Base-by-base conservation (phyloP, 2,329 filamentous ascomycete species). In the Colletotrichum eremochloae region DNA sequence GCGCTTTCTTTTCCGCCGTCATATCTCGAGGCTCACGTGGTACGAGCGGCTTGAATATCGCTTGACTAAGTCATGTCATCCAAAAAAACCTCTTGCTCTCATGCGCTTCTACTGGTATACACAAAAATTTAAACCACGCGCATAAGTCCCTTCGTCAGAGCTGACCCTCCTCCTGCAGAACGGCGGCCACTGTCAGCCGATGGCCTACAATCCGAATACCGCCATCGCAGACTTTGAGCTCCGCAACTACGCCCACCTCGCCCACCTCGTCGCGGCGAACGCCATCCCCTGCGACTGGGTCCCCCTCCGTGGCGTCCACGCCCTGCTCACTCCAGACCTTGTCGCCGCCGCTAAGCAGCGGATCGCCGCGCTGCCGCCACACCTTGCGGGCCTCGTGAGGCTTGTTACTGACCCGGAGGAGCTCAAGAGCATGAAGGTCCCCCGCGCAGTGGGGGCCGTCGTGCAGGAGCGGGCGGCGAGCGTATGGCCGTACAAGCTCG, bases 401-500 rank as follows among this genome's bases (percentile, higher is more conserved):
- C 79, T 89, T 20, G 81, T 87, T 52, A 81, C 78, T 0, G 77
- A 80, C 20, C 75, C 79, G 14, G 76, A 77, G 40, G 80, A 81
- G 68, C 82, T 94, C 5, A 82, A 81, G 38, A 81, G 82, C 44
- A 84, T 93, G 33, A 84, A 90, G 4, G 81, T 92, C 1, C 86
- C 88, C 0, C 80, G 80, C 9, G 91, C 90, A 8, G 78, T 86
- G 9, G 93, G 91, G 2, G 92, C 90, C 7, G 86, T 94, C 4
- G 82, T 92, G 20, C 92, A 92, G 73, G 83, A 84, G 52, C 83
- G 89, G 53, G 93, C 93, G 0, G 93, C 91, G 0, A 90, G 90
- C 75, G 79, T 94, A 57, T 95, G 93, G 93, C 94, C 94, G 0
- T 97, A 97, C 81, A 97, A 96, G 82, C 88, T 97, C 24, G 91